Percentiles rank a stretch among this genome's conserved stretches.
Conservation (phyloP, 345 rosid species). For the Atalantia buxifolia region DNA sequence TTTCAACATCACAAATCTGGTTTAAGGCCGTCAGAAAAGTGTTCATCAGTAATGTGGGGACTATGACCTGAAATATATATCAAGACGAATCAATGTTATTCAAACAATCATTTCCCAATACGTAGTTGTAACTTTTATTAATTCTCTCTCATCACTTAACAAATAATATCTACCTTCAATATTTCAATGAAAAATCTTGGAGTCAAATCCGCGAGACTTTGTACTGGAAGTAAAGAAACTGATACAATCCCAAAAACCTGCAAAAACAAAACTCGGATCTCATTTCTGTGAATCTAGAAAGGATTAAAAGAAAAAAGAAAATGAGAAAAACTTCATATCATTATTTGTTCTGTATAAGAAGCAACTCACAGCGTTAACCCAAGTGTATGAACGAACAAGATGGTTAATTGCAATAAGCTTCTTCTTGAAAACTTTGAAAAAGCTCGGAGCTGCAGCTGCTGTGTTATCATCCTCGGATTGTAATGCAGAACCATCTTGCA, state of each 20-base stretch:
- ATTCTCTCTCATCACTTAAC: too few species aligned
- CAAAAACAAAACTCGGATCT: background rate
- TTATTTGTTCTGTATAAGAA: background rate
- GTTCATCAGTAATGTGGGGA: too few species aligned
- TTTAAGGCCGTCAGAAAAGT: too few species aligned
- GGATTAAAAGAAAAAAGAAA: too few species aligned
- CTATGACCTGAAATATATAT: too few species aligned
- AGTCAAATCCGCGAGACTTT: background rate
- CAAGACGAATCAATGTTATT: too few species aligned
- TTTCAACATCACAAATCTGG: too few species aligned
- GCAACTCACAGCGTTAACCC: background rate
- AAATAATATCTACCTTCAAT: background rate
- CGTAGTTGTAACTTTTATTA: too few species aligned
- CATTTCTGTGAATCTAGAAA: background rate
- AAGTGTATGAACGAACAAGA: background rate
- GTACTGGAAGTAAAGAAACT: background rate
- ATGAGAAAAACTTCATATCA: too few species aligned
- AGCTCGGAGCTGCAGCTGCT: background rate
- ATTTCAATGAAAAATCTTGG: background rate
- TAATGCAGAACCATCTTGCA: too few species aligned
- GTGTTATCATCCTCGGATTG: background rate
- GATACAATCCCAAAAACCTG: background rate
- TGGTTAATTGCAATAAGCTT: background rate
- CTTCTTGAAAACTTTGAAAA: background rate
- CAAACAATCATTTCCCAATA: too few species aligned